These are phyloP conservation scores for Bryopsis sp. DNA, from an alignment of 139 green algal species.

Conservation along the genomic window DNA sequence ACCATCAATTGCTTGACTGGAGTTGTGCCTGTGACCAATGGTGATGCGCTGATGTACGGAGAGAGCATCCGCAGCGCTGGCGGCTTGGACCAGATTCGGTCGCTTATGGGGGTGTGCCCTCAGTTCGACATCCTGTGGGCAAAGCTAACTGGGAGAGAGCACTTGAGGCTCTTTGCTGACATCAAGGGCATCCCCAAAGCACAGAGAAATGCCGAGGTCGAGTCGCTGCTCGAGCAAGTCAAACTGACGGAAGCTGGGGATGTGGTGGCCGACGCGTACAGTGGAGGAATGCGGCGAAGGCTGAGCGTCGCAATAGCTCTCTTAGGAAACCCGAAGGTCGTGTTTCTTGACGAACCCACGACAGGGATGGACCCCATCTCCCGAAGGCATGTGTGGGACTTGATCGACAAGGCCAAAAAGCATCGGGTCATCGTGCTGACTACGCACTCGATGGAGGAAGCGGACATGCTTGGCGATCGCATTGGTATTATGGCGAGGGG, in stretches of 20 bases:
- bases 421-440: slow-evolving; percentile 64
- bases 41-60: slow-evolving; percentile 74
- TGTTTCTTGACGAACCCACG: slow-evolving; percentile 93
- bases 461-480: slow-evolving; percentile 74
- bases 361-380: slow-evolving; percentile 81
- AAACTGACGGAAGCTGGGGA: slow-evolving; percentile 36
- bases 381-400: slow-evolving; percentile 76
- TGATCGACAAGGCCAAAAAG: slow-evolving; percentile 57
- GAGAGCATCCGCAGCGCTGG: slow-evolving; percentile 48
- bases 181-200: slow-evolving; percentile 31
- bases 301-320: slow-evolving; percentile 78
- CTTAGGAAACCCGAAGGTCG: slow-evolving; percentile 65
- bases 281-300: slow-evolving; percentile 69
- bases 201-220: slow-evolving; percentile 9
- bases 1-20: slow-evolving; percentile 85
- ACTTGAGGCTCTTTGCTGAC: slow-evolving; percentile 39
- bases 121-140: slow-evolving; percentile 86
- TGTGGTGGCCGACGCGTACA: slow-evolving; percentile 42
- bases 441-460: slow-evolving; percentile 90
- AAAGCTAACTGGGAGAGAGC: slow-evolving; percentile 54
- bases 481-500: slow-evolving; percentile 79
- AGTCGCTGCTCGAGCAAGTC: slow-evolving; percentile 27
- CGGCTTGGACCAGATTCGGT: slow-evolving; percentile 58
- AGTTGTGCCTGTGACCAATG: slow-evolving; percentile 44
- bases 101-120: slow-evolving; percentile 64